Percentiles rank a stretch among this genome's conserved stretches.
These are phyloP conservation scores for Dimargaris verticillata DNA, from an alignment of 192 early-diverging fungal genomes.

Conservation along the genomic window DNA sequence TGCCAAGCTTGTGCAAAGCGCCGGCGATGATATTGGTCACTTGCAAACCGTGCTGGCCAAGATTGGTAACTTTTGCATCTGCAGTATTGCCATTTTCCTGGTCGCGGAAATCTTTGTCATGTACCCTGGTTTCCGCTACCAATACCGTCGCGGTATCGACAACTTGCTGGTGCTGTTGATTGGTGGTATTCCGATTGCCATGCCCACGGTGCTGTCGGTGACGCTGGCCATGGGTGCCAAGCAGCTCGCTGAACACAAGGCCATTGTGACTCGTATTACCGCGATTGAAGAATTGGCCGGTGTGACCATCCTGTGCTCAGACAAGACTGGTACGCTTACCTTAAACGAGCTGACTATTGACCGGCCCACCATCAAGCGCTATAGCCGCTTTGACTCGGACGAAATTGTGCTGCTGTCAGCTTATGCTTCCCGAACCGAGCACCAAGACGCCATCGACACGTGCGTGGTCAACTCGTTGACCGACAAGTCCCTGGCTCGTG, in stretches of 20 bases:
- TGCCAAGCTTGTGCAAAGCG: slow-evolving; percentile 55
- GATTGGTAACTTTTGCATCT: slow-evolving; percentile 64
- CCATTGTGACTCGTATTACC: slow-evolving; percentile 63
- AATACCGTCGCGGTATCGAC: slow-evolving; percentile 61
- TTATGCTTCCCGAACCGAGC: slow-evolving; percentile 58
- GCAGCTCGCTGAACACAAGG: slow-evolving; percentile 68
- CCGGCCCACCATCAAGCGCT: slow-evolving; percentile 47
- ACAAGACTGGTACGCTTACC: slow-evolving; percentile 93
- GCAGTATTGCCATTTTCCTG: slow-evolving; percentile 54
- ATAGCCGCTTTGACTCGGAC: slow-evolving; percentile 41
- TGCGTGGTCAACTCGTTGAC: slow-evolving; percentile 49
- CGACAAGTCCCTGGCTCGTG: slow-evolving; percentile 34
- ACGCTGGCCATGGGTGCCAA: slow-evolving; percentile 67
- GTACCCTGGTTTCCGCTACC: slow-evolving; percentile 48
- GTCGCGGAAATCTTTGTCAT: slow-evolving; percentile 51
- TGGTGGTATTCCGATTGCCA: slow-evolving; percentile 69
- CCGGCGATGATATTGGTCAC: slow-evolving; percentile 56
- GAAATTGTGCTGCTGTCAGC: slow-evolving; percentile 48
- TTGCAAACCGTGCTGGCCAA: slow-evolving; percentile 55
- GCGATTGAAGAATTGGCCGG: slow-evolving; percentile 69
- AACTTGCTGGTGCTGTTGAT: slow-evolving; percentile 62
- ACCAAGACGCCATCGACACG: slow-evolving; percentile 69
- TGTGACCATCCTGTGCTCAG: slow-evolving; percentile 73
- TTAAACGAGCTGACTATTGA: slow-evolving; percentile 67
- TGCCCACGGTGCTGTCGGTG: slow-evolving; percentile 62